Percentiles rank a stretch among this genome's conserved stretches.
Conservation (phyloP, 139 green algal genomes). For the Auxenochlorella protothecoides region DNA sequence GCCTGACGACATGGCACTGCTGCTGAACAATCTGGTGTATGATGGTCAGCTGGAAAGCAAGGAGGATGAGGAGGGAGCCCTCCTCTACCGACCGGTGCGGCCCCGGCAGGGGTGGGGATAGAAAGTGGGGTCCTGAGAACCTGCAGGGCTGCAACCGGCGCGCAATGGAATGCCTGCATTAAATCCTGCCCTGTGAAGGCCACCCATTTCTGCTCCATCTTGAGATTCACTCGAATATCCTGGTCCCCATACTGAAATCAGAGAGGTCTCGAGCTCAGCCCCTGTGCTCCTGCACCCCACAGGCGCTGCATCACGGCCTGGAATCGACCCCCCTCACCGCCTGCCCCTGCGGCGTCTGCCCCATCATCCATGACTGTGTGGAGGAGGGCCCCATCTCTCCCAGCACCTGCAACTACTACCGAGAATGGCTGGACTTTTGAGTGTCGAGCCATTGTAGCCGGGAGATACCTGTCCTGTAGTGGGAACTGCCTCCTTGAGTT, state of each 20-base stretch:
- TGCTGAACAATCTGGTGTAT: conserved; percentile 68
- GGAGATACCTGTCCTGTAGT: too few species aligned
- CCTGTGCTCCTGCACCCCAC: neutral
- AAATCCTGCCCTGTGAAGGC: too few species aligned
- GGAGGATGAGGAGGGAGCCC: conserved; percentile 29
- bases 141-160: neutral
- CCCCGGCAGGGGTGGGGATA: neutral
- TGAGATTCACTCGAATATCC: neutral
- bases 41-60: conserved; percentile 57
- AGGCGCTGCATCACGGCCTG: conserved; percentile 36
- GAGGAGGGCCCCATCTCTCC: too few species aligned
- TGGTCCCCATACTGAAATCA: neutral
- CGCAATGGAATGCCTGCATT: neutral
- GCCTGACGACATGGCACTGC: conserved; percentile 48
- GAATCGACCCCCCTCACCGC: conserved; percentile 45
- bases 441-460: too few species aligned
- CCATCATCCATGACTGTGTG: conserved; percentile 16
- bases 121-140: too few species aligned
- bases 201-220: too few species aligned
- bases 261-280: too few species aligned
- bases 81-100: conserved; percentile 17
- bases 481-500: too few species aligned
- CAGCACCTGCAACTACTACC: too few species aligned
- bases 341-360: conserved; percentile 81
- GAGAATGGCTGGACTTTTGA: too few species aligned